Percentiles rank a stretch among this genome's conserved stretches.
These are phyloP conservation scores for Phymatotrichopsis omnivora DNA, from an alignment of 2,329 filamentous ascomycete species.

Conservation along the genomic window DNA sequence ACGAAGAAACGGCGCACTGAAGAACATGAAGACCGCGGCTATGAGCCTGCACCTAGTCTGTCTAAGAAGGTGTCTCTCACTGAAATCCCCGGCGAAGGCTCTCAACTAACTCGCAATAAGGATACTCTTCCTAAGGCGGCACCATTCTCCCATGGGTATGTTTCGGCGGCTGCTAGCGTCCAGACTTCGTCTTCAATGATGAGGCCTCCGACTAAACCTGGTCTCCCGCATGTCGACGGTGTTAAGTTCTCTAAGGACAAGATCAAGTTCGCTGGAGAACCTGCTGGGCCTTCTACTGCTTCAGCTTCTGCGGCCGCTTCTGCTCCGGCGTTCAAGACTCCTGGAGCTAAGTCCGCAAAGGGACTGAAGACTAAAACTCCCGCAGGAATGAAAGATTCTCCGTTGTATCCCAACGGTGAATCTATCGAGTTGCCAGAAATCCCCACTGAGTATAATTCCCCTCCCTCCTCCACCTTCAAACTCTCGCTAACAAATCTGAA, in stretches of 20 bases:
- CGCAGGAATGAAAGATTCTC: constrained; percentile 43
- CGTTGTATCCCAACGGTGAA: constrained; percentile 80
- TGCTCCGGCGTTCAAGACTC: constrained; percentile 21
- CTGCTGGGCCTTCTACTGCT: constrained; percentile 12
- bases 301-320: constrained; percentile 7
- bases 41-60: constrained; percentile 68
- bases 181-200: constrained; percentile 15
- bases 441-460: constrained; percentile 55
- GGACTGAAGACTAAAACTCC: constrained; percentile 24
- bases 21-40: constrained; percentile 54
- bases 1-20: constrained; percentile 70
- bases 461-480: neutral
- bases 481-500: neutral
- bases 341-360: constrained; percentile 19
- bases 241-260: constrained; percentile 32
- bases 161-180: neutral
- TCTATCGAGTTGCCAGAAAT: constrained; percentile 90
- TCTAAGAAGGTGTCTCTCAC: constrained; percentile 39
- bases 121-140: constrained; percentile 16
- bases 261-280: constrained; percentile 28
- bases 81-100: constrained; percentile 3
- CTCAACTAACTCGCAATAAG: constrained; percentile 18
- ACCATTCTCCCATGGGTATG: constrained; percentile 22
- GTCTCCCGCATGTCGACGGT: constrained; percentile 29
- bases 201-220: constrained; percentile 29